Conservation (phyloP, 1,284 basidiomycete species). For the Volvariella volvacea region DNA sequence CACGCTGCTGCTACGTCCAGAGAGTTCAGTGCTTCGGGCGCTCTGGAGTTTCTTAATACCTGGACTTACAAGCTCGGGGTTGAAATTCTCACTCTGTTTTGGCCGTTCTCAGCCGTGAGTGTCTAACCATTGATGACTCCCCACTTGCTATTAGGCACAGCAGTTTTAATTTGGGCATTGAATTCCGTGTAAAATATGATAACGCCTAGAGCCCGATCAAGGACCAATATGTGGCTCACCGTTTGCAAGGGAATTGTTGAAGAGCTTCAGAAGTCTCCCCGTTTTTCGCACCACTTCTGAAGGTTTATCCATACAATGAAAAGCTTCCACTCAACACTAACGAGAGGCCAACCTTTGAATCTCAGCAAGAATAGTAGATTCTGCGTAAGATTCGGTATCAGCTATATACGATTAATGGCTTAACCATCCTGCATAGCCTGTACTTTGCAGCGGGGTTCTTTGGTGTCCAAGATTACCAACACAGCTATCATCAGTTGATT, state of each 20-base stretch:
- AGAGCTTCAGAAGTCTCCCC: slow-evolving; percentile 42
- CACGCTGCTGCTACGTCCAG: slow-evolving; percentile 26
- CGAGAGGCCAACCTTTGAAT: too few relatives aligned
- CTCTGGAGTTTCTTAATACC: slow-evolving; percentile 44
- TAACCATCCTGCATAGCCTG: too few relatives aligned
- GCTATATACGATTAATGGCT: too few relatives aligned
- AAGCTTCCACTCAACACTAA: too few relatives aligned
- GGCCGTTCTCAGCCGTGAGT: slow-evolving; percentile 46
- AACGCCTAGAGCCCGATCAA: slow-evolving; percentile 4
- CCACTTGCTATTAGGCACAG: neutral
- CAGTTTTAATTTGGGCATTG: slow-evolving; percentile 43
- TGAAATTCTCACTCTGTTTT: slow-evolving; percentile 52
- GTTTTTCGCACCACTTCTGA: slow-evolving; percentile 58
- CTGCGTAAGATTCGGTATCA: slow-evolving; percentile 49
- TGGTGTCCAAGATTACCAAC: slow-evolving; percentile 41
- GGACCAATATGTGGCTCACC: too few relatives aligned
- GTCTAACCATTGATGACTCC: neutral
- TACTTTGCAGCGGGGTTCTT: slow-evolving; percentile 60
- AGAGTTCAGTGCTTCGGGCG: slow-evolving; percentile 35
- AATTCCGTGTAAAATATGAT: slow-evolving; percentile 50
- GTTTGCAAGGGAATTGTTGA: slow-evolving; percentile 32
- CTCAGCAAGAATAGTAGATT: slow-evolving; percentile 50
- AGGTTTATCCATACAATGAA: slow-evolving; percentile 21
- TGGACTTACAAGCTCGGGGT: slow-evolving; percentile 53
- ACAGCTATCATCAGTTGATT: slow-evolving; percentile 42